phyloP scores from a whole-genome alignment of 257 asterid genomes.

The Thymus quinquecostatus region DNA sequence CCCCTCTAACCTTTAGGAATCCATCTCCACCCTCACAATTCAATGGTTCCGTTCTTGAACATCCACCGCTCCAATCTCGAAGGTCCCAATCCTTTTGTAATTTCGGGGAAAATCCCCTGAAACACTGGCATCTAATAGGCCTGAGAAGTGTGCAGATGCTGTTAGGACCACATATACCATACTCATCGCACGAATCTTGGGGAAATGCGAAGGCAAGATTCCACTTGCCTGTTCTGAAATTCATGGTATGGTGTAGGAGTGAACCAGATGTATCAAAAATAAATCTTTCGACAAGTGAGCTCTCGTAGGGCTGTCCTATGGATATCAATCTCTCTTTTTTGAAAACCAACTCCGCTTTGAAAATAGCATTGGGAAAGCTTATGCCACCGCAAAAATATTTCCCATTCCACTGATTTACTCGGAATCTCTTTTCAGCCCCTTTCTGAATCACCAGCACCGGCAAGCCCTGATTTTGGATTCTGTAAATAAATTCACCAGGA shows the following conservation, averaged over 20 bases:
- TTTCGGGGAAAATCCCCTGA: conserved; percentile 30
- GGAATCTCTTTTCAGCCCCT: background rate
- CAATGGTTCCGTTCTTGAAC: too few relatives aligned
- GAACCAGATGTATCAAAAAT: background rate
- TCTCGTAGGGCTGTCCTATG: conserved; percentile 1
- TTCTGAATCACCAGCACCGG: conserved; percentile 16
- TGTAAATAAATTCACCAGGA: conserved; percentile 33
- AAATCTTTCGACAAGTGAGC: conserved; percentile 17
- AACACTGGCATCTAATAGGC: conserved; percentile 13
- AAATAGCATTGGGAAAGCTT: background rate
- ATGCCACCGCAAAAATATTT: background rate
- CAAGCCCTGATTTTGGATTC: conserved; percentile 28
- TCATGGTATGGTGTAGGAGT: conserved; percentile 7
- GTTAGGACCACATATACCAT: conserved; percentile 39
- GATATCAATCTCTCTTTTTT: conserved; percentile 18
- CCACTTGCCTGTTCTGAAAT: conserved; percentile 31
- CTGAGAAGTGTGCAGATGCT: conserved; percentile 28
- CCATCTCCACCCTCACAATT: too few relatives aligned
- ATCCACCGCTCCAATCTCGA: too few relatives aligned
- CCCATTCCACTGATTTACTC: background rate
- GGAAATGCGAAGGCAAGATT: background rate
- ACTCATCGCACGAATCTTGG: conserved; percentile 22
- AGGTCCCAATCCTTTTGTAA: conserved; percentile 30
- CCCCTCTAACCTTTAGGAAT: too few relatives aligned
- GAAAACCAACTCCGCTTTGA: background rate